A percentile compares a stretch with the other conserved stretches of the same genome.
Evolutionary conservation across 1,284 basidiomycete genomes (phyloP).

Genomic region (Takashimella koratensis): DNA sequence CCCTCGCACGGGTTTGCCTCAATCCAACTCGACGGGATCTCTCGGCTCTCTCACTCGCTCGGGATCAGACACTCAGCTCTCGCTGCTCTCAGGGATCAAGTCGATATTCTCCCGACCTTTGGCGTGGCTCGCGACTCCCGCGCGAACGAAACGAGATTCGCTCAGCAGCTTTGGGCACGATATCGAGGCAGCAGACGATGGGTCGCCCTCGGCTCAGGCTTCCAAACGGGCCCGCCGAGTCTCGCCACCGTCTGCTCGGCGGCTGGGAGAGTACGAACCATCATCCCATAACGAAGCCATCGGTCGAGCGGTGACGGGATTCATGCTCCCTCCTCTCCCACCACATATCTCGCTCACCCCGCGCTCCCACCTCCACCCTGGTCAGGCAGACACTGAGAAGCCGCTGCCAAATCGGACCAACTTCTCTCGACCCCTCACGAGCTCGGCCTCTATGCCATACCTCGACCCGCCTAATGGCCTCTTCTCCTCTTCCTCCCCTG

Average conservation of each 20-base stretch:
- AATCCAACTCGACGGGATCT: neutral
- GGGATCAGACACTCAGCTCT: neutral
- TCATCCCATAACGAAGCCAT: slow-evolving; percentile 8
- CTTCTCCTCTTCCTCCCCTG: slow-evolving; percentile 21
- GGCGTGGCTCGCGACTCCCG: slow-evolving; percentile 34
- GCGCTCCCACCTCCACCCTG: slow-evolving; percentile 10
- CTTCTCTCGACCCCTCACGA: slow-evolving; percentile 26
- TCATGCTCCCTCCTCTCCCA: slow-evolving; percentile 35
- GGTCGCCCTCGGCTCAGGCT: slow-evolving; percentile 1
- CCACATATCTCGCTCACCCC: slow-evolving; percentile 27
- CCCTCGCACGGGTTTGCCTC: neutral
- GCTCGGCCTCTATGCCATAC: slow-evolving; percentile 36
- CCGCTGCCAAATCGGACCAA: slow-evolving; percentile 11
- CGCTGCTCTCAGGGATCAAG: slow-evolving; percentile 31
- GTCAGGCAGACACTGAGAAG: slow-evolving; percentile 4
- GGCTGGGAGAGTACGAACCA: slow-evolving; percentile 19
- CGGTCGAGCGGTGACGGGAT: slow-evolving; percentile 26
- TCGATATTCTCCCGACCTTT: slow-evolving; percentile 34
- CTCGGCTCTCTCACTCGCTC: neutral
- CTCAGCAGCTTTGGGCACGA: slow-evolving; percentile 25
- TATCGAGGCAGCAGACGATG: neutral
- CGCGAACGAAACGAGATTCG: slow-evolving; percentile 15
- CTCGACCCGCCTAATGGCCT: slow-evolving; percentile 34
- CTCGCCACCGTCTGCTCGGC: slow-evolving; percentile 11
- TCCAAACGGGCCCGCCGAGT: slow-evolving; percentile 21